A percentile compares a stretch with the other conserved stretches of the same genome.
Evolutionary conservation across 257 asterid genomes (phyloP).

Genomic region (Primulina tabacum): DNA sequence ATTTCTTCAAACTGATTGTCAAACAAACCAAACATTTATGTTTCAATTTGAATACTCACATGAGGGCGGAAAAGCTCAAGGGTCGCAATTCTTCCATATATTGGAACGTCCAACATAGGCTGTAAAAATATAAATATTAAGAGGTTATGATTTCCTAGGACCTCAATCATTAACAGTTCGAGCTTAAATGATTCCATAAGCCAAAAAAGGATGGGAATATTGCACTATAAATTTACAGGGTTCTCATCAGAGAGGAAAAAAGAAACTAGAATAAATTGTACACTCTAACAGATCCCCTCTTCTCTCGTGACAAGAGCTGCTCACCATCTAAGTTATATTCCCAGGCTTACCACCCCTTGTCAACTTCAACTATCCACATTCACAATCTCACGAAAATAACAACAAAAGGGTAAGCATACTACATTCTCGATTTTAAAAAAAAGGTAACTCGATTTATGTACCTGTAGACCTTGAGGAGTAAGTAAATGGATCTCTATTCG

Average conservation of each 20-base stretch:
- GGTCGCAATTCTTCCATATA: slow-evolving; percentile 98
- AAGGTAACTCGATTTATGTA: slow-evolving; percentile 24
- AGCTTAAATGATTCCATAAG: slow-evolving; percentile 10
- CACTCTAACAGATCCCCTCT: not conserved
- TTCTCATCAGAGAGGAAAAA: not conserved
- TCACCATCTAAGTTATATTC: too few relatives aligned
- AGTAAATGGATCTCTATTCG: slow-evolving; percentile 86
- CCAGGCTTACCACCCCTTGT: too few relatives aligned
- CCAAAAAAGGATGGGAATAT: not conserved
- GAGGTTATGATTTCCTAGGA: slow-evolving; percentile 1
- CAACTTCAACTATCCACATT: too few relatives aligned
- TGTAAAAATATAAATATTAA: slow-evolving; percentile 35
- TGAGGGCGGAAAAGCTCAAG: slow-evolving; percentile 98
- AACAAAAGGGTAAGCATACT: slow-evolving; percentile 13
- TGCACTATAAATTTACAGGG: slow-evolving; percentile 8
- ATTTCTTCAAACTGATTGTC: slow-evolving; percentile 4
- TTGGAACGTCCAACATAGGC: slow-evolving; percentile 97
- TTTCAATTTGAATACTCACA: slow-evolving; percentile 47
- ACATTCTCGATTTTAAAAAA: not conserved
- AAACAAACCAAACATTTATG: slow-evolving; percentile 18
- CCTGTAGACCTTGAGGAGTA: slow-evolving; percentile 93
- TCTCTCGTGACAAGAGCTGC: not conserved
- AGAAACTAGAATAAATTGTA: not conserved
- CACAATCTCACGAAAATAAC: not conserved
- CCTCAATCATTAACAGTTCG: slow-evolving; percentile 5